phyloP scores from a whole-genome alignment of 768 basidiomycete species.

The Phaeotremella fagi region DNA sequence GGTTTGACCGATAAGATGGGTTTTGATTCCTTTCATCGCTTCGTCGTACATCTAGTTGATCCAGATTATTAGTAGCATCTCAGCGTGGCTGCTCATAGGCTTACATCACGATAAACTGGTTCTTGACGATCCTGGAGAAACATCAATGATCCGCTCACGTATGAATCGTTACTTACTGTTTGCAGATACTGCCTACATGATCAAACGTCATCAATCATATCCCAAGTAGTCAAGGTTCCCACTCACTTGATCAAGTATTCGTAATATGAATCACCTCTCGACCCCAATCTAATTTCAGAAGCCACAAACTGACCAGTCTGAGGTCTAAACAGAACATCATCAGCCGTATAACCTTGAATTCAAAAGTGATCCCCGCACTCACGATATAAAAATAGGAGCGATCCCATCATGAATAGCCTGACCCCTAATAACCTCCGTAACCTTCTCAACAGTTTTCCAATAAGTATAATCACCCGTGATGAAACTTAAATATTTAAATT shows the following conservation, averaged over 20 bases:
- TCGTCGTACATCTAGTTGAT: conserved; percentile 73
- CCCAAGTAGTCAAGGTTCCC: too few species aligned
- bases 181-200: conserved; percentile 70
- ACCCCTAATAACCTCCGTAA: conserved; percentile 66
- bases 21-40: conserved; percentile 75
- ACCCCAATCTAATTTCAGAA: conserved; percentile 79
- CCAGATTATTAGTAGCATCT: background rate
- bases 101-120: conserved; percentile 67
- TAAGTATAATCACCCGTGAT: conserved; percentile 72
- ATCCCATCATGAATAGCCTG: conserved; percentile 66
- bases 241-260: conserved; percentile 72
- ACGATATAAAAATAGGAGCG: conserved; percentile 82
- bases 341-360: background rate
- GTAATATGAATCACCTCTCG: conserved; percentile 89
- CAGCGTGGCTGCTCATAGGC: conserved; percentile 14
- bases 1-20: conserved; percentile 66
- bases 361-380: conserved; percentile 22
- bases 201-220: background rate
- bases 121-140: conserved; percentile 60
- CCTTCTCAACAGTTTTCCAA: conserved; percentile 75
- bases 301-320: conserved; percentile 56
- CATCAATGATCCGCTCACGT: conserved; percentile 1
- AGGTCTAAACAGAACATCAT: conserved; percentile 49
- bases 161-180: conserved; percentile 54
- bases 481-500: conserved; percentile 78